Base-by-base conservation (phyloP, 1,284 basidiomycete species). In the Inonotus obliquus region DNA sequence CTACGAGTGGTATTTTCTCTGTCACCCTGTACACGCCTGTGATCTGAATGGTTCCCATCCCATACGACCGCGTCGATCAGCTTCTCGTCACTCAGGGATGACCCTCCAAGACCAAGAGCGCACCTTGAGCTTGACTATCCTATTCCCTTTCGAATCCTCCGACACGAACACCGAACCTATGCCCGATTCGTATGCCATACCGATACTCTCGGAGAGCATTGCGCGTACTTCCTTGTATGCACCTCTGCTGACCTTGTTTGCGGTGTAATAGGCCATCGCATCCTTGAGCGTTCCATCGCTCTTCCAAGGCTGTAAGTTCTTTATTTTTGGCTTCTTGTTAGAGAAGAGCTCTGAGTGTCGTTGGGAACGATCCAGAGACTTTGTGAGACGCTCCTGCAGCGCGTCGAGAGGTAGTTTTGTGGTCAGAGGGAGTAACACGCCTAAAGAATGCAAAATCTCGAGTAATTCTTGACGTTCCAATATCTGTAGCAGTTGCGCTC, bases 301-400 rank as follows among this genome's bases (percentile, higher is more conserved):
- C 25, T 10, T 47, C 55, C 44, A 52, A 51, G 57, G 32, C 4
- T 45, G 9, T 32, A 44, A 37, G 2, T 21, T 59, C 37, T 52
- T 37, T 14, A 52, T n/a, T 32, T 49, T 59, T 13, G 32, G 32
- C n/a, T 32, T 27, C 10, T n/a, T 37, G 25, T 52, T 21, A 14
- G 14, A 14, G 21, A 29, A 14, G 47, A 59, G 37, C 7, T 47
- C 45, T 23, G 45, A 14, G 19, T 47, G 57, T 19, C 25, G 57
- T 39, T 35, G 47, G 45, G 57, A 45, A 39, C 35, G 38, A 19
- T 60, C 59, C 4, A 60, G 21, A n/a, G 59, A 51, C 48, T 47
- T 54, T 17, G 37, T 44, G 4, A 60, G 59, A n/a, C 44, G 51
- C 17, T 55, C 23, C n/a, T 60, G 21, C 19, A 60, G 59, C 2